Conservation (phyloP, 768 basidiomycete species). For the Stropharia rugosoannulata region DNA sequence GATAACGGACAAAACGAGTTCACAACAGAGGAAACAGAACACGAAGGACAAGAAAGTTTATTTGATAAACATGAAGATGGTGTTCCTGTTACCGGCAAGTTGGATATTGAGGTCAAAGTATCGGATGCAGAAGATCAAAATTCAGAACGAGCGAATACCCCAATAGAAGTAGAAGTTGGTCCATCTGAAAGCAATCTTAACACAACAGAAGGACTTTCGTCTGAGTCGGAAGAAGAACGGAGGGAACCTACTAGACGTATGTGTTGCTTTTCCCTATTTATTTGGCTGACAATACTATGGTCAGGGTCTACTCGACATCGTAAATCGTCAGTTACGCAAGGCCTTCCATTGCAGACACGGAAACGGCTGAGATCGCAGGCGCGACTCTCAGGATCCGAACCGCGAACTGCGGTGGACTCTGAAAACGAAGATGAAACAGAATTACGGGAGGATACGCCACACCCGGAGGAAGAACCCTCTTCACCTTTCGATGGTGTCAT, state of each 20-base stretch:
- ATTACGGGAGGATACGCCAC: constrained; percentile 24
- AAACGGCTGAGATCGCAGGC: constrained; percentile 29
- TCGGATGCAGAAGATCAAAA: constrained; percentile 12
- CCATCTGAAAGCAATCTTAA: constrained; percentile 6
- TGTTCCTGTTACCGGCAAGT: constrained; percentile 14
- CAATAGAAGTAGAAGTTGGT: constrained; percentile 1
- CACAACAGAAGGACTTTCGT: constrained; percentile 11
- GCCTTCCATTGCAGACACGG: constrained; percentile 25
- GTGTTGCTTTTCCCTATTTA: constrained; percentile 8
- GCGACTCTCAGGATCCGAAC: constrained; percentile 24
- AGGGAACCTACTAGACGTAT: constrained; percentile 30
- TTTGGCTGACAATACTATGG: not conserved
- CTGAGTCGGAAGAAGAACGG: constrained; percentile 19
- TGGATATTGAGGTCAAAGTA: constrained; percentile 1
- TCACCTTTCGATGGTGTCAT: constrained; percentile 28
- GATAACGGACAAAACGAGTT: constrained; percentile 3
- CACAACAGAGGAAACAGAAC: constrained; percentile 18
- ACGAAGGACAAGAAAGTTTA: constrained; percentile 9
- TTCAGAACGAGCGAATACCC: constrained; percentile 12
- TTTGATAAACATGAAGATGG: constrained; percentile 14
- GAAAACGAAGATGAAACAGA: constrained; percentile 25
- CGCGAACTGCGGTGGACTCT: constrained; percentile 18
- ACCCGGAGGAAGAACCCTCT: constrained; percentile 29
- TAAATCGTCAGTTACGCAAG: constrained; percentile 33
- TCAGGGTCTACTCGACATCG: constrained; percentile 41